Percentiles rank a stretch among this genome's conserved stretches.
Evolutionary conservation across 192 early-diverging fungal species (phyloP).

Genomic region (Backusella luteola): DNA sequence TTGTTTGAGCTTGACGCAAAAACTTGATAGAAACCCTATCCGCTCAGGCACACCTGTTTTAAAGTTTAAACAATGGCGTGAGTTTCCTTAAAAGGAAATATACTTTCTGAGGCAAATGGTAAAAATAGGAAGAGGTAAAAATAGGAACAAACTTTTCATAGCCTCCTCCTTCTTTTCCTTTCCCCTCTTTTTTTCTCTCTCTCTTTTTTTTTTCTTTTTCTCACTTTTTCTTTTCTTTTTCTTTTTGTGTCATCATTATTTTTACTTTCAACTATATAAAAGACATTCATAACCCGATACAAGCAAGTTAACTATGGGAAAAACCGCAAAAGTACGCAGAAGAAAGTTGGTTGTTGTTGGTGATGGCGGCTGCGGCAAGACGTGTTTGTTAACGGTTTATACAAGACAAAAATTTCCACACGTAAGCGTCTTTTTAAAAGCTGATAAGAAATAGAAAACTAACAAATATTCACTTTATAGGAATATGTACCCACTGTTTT

Average conservation of each 20-base stretch:
- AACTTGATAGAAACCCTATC: background rate
- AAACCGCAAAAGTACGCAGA: background rate
- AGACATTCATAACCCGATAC: background rate
- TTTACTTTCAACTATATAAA: background rate
- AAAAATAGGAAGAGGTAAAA: background rate
- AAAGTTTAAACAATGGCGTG: background rate
- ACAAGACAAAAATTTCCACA: constrained; percentile 26
- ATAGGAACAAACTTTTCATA: constrained; percentile 6
- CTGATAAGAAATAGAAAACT: background rate
- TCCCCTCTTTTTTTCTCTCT: background rate
- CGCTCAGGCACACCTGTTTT: background rate
- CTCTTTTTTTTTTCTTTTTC: background rate
- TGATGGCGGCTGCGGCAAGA: constrained; percentile 83
- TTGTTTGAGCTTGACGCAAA: too few relatives aligned
- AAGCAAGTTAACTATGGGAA: background rate
- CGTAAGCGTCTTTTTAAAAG: background rate
- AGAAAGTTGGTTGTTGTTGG: constrained; percentile 44
- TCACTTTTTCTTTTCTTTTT: background rate
- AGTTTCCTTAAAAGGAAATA: background rate
- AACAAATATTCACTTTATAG: background rate
- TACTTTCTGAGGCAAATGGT: background rate
- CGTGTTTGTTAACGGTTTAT: constrained; percentile 71
- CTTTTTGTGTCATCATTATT: background rate
- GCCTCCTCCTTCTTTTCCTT: background rate
- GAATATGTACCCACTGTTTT: constrained; percentile 70